Conservation (phyloP, 169 alveolate genomes). For the Plasmodium vivax region DNA sequence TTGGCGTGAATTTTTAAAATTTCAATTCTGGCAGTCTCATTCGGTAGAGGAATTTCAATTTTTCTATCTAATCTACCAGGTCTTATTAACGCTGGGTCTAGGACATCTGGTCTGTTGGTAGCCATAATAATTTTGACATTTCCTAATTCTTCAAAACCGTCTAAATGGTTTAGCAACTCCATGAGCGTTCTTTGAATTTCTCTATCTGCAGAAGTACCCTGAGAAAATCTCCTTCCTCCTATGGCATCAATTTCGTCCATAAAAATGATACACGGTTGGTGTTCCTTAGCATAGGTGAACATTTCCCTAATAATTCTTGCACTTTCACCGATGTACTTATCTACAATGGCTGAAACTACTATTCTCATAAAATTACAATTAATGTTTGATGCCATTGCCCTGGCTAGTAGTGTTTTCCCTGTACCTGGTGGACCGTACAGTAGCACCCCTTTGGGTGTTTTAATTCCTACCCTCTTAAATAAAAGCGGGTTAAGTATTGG, state of each 20-base stretch:
- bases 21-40: slow-evolving; percentile 96
- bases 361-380: slow-evolving; percentile 98
- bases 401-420: slow-evolving; percentile 98
- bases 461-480: slow-evolving; percentile 98
- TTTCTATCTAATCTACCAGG: slow-evolving; percentile 99
- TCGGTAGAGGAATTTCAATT: slow-evolving; percentile 99
- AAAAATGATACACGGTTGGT: slow-evolving; percentile 99
- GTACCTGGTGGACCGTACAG: slow-evolving; percentile 99
- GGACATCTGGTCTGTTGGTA: slow-evolving; percentile 99
- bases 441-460: slow-evolving; percentile 99
- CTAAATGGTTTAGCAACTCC: slow-evolving; percentile 97
- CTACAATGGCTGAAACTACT: slow-evolving; percentile 99
- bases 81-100: slow-evolving; percentile 99
- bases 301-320: slow-evolving; percentile 99
- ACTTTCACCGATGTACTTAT: slow-evolving; percentile 99
- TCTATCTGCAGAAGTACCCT: slow-evolving; percentile 99
- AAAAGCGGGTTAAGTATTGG: slow-evolving; percentile 98
- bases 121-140: slow-evolving; percentile 99
- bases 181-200: slow-evolving; percentile 98
- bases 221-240: slow-evolving; percentile 98
- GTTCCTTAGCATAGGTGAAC: slow-evolving; percentile 99
- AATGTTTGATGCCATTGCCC: slow-evolving; percentile 99
- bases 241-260: slow-evolving; percentile 99
- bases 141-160: slow-evolving; percentile 99
- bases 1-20: slow-evolving; percentile 97